Conservation (phyloP, 2,329 filamentous ascomycete genomes). For the Fusarium duplospermum region DNA sequence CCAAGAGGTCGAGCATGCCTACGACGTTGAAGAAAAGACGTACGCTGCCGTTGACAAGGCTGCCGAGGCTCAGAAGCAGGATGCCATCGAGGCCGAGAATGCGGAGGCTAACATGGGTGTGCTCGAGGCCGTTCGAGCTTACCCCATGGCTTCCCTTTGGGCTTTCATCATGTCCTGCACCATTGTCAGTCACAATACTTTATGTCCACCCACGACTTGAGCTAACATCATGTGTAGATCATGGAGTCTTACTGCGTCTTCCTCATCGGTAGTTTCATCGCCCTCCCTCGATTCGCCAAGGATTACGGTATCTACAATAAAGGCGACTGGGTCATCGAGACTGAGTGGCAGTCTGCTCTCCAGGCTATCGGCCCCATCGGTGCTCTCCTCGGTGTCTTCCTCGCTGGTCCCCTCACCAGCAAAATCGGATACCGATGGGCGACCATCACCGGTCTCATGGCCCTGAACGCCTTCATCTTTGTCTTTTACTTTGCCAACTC, state of each 20-base stretch:
- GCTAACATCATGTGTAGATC: slow-evolving; percentile 48
- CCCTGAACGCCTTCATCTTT: slow-evolving; percentile 54
- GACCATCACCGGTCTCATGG: slow-evolving; percentile 51
- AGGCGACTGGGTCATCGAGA: slow-evolving; percentile 50
- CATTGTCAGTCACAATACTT: slow-evolving; percentile 52
- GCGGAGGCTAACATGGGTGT: slow-evolving; percentile 55
- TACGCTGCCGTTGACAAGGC: slow-evolving; percentile 35
- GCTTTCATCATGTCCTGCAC: slow-evolving; percentile 63
- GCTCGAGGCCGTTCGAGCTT: slow-evolving; percentile 51
- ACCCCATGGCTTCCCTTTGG: slow-evolving; percentile 60
- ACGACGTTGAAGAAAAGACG: slow-evolving; percentile 32
- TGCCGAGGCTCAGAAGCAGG: slow-evolving; percentile 27
- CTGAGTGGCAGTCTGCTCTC: slow-evolving; percentile 55
- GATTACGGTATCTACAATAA: slow-evolving; percentile 50
- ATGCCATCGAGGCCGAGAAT: slow-evolving; percentile 52
- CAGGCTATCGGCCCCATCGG: slow-evolving; percentile 50
- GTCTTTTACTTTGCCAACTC: slow-evolving; percentile 66
- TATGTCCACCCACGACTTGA: neutral
- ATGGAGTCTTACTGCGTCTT: slow-evolving; percentile 65
- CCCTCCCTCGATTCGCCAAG: slow-evolving; percentile 52
- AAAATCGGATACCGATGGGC: slow-evolving; percentile 53
- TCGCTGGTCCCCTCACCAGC: slow-evolving; percentile 54
- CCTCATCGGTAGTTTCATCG: slow-evolving; percentile 60
- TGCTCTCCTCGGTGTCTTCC: slow-evolving; percentile 51
- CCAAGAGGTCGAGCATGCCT: slow-evolving; percentile 23